Base-by-base conservation (phyloP, 352 stramenopile genomes). In the Detonula confervacea region DNA sequence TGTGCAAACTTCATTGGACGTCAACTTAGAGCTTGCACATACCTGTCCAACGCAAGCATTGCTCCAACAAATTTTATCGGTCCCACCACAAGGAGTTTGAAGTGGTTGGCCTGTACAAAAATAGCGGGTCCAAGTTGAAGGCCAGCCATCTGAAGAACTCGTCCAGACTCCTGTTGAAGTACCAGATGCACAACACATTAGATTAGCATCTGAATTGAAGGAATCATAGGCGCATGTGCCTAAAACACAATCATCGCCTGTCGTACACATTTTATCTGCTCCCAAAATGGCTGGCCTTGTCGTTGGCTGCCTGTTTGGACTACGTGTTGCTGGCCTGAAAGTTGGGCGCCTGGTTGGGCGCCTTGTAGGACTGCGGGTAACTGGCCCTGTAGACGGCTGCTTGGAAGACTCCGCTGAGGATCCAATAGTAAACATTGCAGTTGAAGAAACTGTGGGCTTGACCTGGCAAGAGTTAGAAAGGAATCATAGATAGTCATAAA, bases 61-160 rank as follows among this genome's bases (percentile, higher is more conserved):
- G 54, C 54, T 62, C 2, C 5, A n/a, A n/a, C 54, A 62, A n/a
- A 62, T 62, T 5, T 62, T 8, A 44, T 62, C 54, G 11, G 25
- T 62, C 24, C 11, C 29, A 20, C 29, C 54, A 44, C 54, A 62
- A 20, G 22, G 22, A 27, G 54, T 62, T 3, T 29, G 25, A 25
- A 44, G 1, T 24, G 54, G 54, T 22, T 44, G 54, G 24, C 18
- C 8, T 9, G 14, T 18, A 22, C 54, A 62, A 62, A 62, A 62
- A 5, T 39, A 20, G 7, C 22, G 33, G 33, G 33, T 8, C 44
- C 25, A 24, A 12, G 2, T 44, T 20, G 54, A 22, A 7, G 5
- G 1, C 54, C 20, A 62, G 7, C 54, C 54, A 62, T 42, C 54
- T n/a, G n/a, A n/a, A n/a, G n/a, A n/a, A 3, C 11, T 46, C 5